A percentile compares a stretch with the other conserved stretches of the same genome.
Conservation (phyloP, 2,329 filamentous ascomycete species). For the Nigrospora sphaerica region DNA sequence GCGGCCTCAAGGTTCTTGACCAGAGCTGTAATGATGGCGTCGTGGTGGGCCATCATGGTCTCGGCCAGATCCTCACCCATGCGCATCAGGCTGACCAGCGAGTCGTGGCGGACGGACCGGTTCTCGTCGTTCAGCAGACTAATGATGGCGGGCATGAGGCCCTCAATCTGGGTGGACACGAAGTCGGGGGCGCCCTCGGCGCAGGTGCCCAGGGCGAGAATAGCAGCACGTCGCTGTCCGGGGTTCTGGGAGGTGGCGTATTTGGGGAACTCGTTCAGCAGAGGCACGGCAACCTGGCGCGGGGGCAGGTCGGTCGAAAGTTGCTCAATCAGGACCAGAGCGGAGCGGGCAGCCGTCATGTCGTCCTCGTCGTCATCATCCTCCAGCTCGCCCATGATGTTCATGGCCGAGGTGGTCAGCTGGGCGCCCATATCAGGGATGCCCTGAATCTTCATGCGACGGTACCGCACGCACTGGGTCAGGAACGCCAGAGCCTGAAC, state of each 20-base stretch:
- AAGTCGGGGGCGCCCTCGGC: conserved; percentile 97
- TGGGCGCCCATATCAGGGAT: conserved; percentile 78
- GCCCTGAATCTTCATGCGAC: conserved; percentile 91
- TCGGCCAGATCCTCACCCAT: conserved; percentile 91
- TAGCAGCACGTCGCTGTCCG: conserved; percentile 80
- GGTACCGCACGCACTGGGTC: conserved; percentile 84
- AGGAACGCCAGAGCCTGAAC: conserved; percentile 90
- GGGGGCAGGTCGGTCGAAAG: conserved; percentile 84
- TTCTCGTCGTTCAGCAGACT: conserved; percentile 80
- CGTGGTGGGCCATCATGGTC: conserved; percentile 80
- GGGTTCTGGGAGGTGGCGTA: conserved; percentile 72
- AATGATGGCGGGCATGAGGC: conserved; percentile 79
- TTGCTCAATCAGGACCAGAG: conserved; percentile 81
- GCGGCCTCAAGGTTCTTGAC: conserved; percentile 85
- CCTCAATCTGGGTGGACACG: conserved; percentile 83
- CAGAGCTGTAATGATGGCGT: conserved; percentile 73
- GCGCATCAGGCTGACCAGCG: conserved; percentile 80
- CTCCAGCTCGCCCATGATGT: conserved; percentile 85
- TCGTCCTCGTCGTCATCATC: conserved; percentile 73
- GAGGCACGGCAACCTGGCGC: conserved; percentile 86
- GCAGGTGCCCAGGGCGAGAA: conserved; percentile 85
- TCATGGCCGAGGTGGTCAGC: conserved; percentile 79
- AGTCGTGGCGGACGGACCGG: conserved; percentile 75
- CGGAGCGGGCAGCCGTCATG: conserved; percentile 75
- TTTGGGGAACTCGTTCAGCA: conserved; percentile 77